Evolutionary conservation across 805 yeast species (phyloP).

Genomic region (Candida pseudofarinosa): DNA sequence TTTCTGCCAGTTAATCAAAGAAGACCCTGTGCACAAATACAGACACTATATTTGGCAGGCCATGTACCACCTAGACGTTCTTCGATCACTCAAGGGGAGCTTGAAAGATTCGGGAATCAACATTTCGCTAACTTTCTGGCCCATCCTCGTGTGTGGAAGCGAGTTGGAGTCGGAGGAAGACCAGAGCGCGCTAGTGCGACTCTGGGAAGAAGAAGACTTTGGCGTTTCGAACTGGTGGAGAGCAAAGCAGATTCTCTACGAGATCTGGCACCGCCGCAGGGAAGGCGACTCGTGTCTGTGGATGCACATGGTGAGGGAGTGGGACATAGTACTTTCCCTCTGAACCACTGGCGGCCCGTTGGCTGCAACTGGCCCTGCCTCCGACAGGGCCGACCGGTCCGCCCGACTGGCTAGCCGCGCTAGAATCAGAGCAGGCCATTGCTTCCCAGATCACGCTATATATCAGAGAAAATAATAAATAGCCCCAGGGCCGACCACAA

Average conservation of each 20-base stretch:
- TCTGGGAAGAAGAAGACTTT: conserved; percentile 26
- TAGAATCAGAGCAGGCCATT: too few relatives aligned
- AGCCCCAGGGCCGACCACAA: too few relatives aligned
- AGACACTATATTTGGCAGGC: conserved; percentile 33
- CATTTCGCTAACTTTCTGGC: conserved; percentile 46
- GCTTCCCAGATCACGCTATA: too few relatives aligned
- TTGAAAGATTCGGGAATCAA: conserved; percentile 9
- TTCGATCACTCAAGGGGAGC: conserved; percentile 11
- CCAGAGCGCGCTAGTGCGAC: conserved; percentile 25
- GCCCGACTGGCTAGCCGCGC: too few relatives aligned
- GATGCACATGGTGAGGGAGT: conserved; percentile 51
- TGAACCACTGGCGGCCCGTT: too few relatives aligned
- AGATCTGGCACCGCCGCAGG: conserved; percentile 45
- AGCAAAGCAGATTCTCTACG: conserved; percentile 49
- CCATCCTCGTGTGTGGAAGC: conserved; percentile 39
- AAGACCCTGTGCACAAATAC: conserved; percentile 27
- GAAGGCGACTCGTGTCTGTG: conserved; percentile 38
- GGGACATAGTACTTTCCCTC: conserved; percentile 37
- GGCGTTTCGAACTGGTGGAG: conserved; percentile 46
- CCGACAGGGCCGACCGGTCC: too few relatives aligned
- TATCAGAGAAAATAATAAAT: too few relatives aligned
- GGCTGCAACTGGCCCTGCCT: too few relatives aligned
- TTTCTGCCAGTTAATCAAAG: conserved; percentile 45
- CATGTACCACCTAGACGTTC: conserved; percentile 30
- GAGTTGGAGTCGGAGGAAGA: conserved; percentile 17